These are phyloP conservation scores for Lepidium didymum DNA, from an alignment of 345 rosid genomes.

Conservation along the genomic window DNA sequence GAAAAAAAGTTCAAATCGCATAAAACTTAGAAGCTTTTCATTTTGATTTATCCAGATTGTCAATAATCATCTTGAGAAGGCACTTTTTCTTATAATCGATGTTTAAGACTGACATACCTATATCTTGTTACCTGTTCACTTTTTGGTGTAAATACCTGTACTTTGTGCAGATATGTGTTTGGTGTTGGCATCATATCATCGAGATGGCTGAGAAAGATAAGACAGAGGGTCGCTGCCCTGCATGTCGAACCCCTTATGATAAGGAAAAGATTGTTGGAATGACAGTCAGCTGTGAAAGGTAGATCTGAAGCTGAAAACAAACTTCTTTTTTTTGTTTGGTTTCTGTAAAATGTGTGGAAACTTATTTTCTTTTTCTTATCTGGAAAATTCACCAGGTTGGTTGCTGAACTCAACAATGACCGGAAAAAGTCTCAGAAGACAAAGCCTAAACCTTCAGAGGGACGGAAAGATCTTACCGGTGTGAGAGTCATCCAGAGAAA, in stretches of 20 bases:
- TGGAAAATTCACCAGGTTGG: constrained; percentile 36
- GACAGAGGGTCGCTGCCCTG: constrained; percentile 84
- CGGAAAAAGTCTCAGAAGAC: constrained; percentile 70
- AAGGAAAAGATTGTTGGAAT: constrained; percentile 87
- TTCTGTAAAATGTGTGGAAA: not conserved
- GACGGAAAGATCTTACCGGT: constrained; percentile 78
- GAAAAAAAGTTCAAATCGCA: no score
- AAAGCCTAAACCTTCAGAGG: constrained; percentile 64
- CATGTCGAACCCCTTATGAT: constrained; percentile 83
- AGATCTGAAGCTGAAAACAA: not conserved
- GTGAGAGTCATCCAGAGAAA: constrained; percentile 88
- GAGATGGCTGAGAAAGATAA: constrained; percentile 97
- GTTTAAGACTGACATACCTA: not conserved
- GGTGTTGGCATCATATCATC: constrained; percentile 98
- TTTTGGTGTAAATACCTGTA: not conserved
- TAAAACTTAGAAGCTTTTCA: not conserved
- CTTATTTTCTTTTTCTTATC: not conserved
- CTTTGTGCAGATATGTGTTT: constrained; percentile 68
- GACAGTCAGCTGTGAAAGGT: constrained; percentile 82
- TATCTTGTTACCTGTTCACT: not conserved
- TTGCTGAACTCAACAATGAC: constrained; percentile 56
- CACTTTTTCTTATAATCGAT: not conserved
- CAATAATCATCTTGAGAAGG: not conserved
- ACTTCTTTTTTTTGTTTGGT: not conserved
- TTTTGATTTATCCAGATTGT: not conserved